phyloP scores from a whole-genome alignment of 306 rosid species.

The Prosopis cineraria region DNA sequence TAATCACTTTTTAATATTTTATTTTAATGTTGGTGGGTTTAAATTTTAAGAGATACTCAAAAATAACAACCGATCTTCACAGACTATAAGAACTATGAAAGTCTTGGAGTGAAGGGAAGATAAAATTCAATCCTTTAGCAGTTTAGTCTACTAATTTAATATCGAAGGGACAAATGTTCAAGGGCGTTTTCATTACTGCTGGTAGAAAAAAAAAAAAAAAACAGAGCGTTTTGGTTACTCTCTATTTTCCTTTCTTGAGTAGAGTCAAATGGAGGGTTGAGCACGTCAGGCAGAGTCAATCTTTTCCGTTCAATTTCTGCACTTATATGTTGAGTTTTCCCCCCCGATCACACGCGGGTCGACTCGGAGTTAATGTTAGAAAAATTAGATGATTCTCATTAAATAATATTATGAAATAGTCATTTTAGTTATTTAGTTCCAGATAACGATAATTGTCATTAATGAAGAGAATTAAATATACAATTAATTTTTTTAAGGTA shows the following conservation, averaged over 20 bases:
- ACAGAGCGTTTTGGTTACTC: too few species aligned
- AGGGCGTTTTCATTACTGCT: not conserved
- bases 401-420: not conserved
- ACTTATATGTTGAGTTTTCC: not conserved
- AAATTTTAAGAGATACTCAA: too few species aligned
- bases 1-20: too few species aligned
- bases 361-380: not conserved
- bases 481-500: not conserved
- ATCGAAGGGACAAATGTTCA: not conserved
- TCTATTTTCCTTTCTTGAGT: not conserved
- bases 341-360: not conserved
- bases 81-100: too few species aligned
- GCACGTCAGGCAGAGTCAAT: not conserved
- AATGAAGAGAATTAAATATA: not conserved
- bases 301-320: not conserved
- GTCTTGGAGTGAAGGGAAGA: too few species aligned
- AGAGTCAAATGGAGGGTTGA: not conserved
- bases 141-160: not conserved
- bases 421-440: not conserved
- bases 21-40: too few species aligned
- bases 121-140: too few species aligned
- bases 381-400: not conserved
- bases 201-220: too few species aligned
- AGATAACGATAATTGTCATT: too few species aligned
- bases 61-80: too few species aligned